Percentiles rank a stretch among this genome's conserved stretches.
Conservation (phyloP, 352 stramenopile genomes). For the Saprolegnia parasitica region DNA sequence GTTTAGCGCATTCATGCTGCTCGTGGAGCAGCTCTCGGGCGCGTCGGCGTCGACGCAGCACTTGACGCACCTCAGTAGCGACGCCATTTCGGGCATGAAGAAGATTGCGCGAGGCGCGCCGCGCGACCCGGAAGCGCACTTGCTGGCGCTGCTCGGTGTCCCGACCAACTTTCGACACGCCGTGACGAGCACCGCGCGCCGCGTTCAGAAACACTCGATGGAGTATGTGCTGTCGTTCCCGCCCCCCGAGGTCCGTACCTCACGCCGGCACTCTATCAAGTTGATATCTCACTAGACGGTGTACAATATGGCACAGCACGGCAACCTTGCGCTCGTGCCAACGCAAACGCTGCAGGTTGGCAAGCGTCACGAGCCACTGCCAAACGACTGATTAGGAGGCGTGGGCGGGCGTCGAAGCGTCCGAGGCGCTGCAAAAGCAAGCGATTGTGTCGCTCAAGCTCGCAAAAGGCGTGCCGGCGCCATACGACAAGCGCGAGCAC, state of each 20-base stretch:
- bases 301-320: slow-evolving; percentile 25
- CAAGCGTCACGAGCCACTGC: neutral
- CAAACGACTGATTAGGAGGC: slow-evolving; percentile 3
- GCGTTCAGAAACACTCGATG: slow-evolving; percentile 57
- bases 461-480: slow-evolving; percentile 61
- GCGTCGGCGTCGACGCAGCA: slow-evolving; percentile 27
- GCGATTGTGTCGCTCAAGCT: slow-evolving; percentile 73
- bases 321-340: slow-evolving; percentile 1
- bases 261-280: neutral
- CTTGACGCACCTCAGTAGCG: slow-evolving; percentile 1
- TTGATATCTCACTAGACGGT: neutral
- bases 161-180: slow-evolving; percentile 70
- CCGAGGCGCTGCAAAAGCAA: slow-evolving; percentile 48
- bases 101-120: slow-evolving; percentile 63
- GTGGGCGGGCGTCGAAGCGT: slow-evolving; percentile 42
- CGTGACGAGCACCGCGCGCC: slow-evolving; percentile 52
- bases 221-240: slow-evolving; percentile 65
- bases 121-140: slow-evolving; percentile 58
- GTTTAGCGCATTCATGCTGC: slow-evolving; percentile 71
- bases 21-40: slow-evolving; percentile 43
- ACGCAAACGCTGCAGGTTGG: slow-evolving; percentile 9
- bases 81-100: slow-evolving; percentile 63
- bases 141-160: slow-evolving; percentile 75
- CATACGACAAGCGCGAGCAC: slow-evolving; percentile 68
- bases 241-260: slow-evolving; percentile 44